Evolutionary conservation across 441 rosid species (phyloP).

Genomic region (Arabidopsis lyrata): DNA sequence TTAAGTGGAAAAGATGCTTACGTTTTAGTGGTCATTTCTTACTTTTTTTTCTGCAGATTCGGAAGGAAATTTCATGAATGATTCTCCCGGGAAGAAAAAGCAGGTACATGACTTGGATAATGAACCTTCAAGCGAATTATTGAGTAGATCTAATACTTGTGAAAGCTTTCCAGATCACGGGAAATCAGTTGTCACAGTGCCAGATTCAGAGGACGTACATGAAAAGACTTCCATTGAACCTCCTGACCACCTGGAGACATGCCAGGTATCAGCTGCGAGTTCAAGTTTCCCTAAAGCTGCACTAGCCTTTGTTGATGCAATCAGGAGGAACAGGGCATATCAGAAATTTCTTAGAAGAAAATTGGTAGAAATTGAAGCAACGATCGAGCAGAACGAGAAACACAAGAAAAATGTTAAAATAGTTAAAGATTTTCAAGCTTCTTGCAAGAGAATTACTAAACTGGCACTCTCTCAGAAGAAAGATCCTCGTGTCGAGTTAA

Average conservation of each 20-base stretch:
- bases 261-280: conserved; percentile 29
- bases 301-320: conserved; percentile 64
- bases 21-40: conserved; percentile 20
- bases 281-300: conserved; percentile 71
- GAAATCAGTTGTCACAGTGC: conserved; percentile 39
- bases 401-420: conserved; percentile 71
- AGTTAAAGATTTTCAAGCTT: conserved; percentile 73
- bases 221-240: conserved; percentile 42
- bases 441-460: conserved; percentile 72
- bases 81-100: conserved; percentile 43
- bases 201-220: conserved; percentile 45
- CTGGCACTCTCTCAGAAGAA: conserved; percentile 70
- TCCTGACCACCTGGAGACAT: conserved; percentile 25
- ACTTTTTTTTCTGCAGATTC: conserved; percentile 13
- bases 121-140: conserved; percentile 47
- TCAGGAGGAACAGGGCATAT: conserved; percentile 78
- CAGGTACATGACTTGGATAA: conserved; percentile 49
- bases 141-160: conserved; percentile 46
- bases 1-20: conserved; percentile 2
- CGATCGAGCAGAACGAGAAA: conserved; percentile 85
- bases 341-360: conserved; percentile 77
- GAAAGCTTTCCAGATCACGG: conserved; percentile 52
- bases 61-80: conserved; percentile 43
- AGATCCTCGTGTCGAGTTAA: conserved; percentile 78
- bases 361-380: conserved; percentile 73